Conservation (phyloP, 257 asterid species). For the Apocynum venetum region DNA sequence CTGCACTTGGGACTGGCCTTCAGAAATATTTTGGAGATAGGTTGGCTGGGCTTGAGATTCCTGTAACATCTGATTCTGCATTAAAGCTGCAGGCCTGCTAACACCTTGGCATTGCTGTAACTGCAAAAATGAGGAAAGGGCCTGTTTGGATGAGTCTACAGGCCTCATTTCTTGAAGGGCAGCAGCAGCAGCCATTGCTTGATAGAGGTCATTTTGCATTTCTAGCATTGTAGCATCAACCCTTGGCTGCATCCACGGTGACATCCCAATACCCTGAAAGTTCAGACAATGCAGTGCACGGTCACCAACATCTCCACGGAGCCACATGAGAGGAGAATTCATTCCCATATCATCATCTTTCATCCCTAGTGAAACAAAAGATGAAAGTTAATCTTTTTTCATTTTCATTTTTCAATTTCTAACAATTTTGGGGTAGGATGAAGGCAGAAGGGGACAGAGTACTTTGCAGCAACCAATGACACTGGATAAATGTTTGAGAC, state of each 20-base stretch:
- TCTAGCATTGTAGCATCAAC: slow-evolving; percentile 42
- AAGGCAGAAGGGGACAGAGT: neutral
- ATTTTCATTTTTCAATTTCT: neutral
- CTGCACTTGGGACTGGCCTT: slow-evolving; percentile 28
- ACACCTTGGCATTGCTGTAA: slow-evolving; percentile 45
- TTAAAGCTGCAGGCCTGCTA: slow-evolving; percentile 23
- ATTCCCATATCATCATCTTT: slow-evolving; percentile 53
- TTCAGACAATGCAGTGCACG: slow-evolving; percentile 47
- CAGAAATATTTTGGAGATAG: slow-evolving; percentile 34
- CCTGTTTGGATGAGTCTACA: slow-evolving; percentile 54
- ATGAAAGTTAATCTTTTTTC: neutral
- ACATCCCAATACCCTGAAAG: slow-evolving; percentile 57
- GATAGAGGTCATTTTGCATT: slow-evolving; percentile 62
- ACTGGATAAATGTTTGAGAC: neutral
- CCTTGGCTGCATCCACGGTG: slow-evolving; percentile 70
- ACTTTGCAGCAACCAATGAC: neutral
- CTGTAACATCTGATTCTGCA: slow-evolving; percentile 43
- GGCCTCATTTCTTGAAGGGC: slow-evolving; percentile 47
- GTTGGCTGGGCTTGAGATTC: slow-evolving; percentile 39
- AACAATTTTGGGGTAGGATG: neutral
- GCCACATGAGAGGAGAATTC: slow-evolving; percentile 54
- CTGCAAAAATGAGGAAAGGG: slow-evolving; percentile 42
- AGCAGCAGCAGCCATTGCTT: slow-evolving; percentile 70
- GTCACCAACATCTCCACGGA: slow-evolving; percentile 46
- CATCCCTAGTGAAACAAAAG: slow-evolving; percentile 38